Evolutionary conservation across 371 early-diverging fungal species (phyloP).

Genomic region (Batrachochytrium dendrobatidis): DNA sequence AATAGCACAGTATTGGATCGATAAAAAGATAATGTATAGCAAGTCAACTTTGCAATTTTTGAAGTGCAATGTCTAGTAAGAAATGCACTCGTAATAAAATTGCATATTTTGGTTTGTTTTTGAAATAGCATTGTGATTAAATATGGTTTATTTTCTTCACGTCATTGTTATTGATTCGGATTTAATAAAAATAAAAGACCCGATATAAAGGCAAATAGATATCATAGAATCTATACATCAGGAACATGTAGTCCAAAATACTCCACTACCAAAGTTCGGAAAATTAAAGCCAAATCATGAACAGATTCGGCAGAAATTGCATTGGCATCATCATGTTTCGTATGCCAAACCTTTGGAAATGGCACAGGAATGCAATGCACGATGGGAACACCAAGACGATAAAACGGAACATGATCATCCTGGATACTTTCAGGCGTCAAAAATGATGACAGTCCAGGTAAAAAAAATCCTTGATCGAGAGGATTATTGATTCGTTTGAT

Average conservation of each 20-base stretch:
- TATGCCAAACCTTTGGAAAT: constrained; percentile 93
- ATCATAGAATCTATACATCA: too few relatives aligned
- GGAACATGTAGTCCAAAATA: constrained; percentile 24
- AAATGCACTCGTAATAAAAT: too few relatives aligned
- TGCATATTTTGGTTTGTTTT: too few relatives aligned
- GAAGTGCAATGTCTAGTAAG: too few relatives aligned
- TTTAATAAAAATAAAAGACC: too few relatives aligned
- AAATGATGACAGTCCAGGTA: constrained; percentile 15
- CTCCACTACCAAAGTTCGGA: constrained; percentile 32
- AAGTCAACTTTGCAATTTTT: too few relatives aligned
- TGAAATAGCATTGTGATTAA: too few relatives aligned
- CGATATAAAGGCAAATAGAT: too few relatives aligned
- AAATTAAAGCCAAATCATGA: constrained; percentile 34
- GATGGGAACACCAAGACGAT: constrained; percentile 68
- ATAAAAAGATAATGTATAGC: too few relatives aligned
- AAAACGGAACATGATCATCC: constrained; percentile 92
- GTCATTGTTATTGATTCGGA: too few relatives aligned
- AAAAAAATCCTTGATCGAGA: constrained; percentile 48
- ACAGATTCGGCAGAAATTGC: constrained; percentile 30
- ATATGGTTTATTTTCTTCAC: too few relatives aligned
- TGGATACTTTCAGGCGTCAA: constrained; percentile 50
- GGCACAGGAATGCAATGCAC: constrained; percentile 85
- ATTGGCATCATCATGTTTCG: constrained; percentile 41
- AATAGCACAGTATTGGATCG: too few relatives aligned
- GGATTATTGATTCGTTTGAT: constrained; percentile 9